Evolutionary conservation across 2,329 filamentous ascomycete genomes (phyloP).

Genomic region (Fusarium chuoi): DNA sequence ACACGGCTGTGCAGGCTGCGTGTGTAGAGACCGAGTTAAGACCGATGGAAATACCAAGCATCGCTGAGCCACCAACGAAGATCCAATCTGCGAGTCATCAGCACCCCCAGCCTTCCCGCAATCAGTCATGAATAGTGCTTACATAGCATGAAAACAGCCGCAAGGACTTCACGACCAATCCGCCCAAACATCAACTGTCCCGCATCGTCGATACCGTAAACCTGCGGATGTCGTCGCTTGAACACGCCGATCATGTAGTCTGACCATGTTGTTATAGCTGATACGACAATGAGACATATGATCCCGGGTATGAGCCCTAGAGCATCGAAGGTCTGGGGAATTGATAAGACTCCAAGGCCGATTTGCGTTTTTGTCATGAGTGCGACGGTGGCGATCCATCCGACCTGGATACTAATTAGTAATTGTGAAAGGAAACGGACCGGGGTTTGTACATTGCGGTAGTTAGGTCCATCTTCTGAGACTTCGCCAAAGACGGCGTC

Average conservation of each 20-base stretch:
- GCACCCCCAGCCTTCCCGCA: background rate
- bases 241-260: constrained; percentile 58
- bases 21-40: constrained; percentile 55
- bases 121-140: too few species aligned
- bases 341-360: constrained; percentile 59
- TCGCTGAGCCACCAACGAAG: constrained; percentile 32
- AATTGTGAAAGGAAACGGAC: background rate
- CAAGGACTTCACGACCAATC: constrained; percentile 56
- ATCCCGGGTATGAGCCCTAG: constrained; percentile 60
- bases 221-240: constrained; percentile 60
- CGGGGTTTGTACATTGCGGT: constrained; percentile 2
- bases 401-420: constrained; percentile 42
- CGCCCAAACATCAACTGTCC: constrained; percentile 60
- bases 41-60: constrained; percentile 51
- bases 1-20: constrained; percentile 53
- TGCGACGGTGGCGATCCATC: constrained; percentile 55
- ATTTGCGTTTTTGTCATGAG: constrained; percentile 61
- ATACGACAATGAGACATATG: constrained; percentile 54
- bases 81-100: constrained; percentile 17
- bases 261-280: constrained; percentile 47
- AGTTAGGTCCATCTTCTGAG: constrained; percentile 16
- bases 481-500: constrained; percentile 22
- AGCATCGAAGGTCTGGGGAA: constrained; percentile 57
- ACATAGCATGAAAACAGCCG: constrained; percentile 50
- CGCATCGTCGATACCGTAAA: constrained; percentile 65